A percentile compares a stretch with the other conserved stretches of the same genome.
Evolutionary conservation across 768 basidiomycete species (phyloP).

Genomic region (Leucocoprinus leucothites): DNA sequence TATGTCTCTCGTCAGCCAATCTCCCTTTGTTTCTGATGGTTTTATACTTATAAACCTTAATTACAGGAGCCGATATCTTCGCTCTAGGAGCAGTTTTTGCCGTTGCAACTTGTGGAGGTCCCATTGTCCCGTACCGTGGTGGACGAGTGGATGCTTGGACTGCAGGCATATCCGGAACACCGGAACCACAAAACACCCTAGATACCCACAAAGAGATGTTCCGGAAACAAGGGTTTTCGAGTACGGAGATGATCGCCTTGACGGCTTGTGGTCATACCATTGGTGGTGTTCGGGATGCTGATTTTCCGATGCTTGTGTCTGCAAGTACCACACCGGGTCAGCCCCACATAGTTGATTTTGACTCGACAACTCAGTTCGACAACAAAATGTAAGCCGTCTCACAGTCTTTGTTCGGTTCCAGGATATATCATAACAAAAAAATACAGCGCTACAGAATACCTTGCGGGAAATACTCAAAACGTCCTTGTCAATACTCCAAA

Average conservation of each 20-base stretch:
- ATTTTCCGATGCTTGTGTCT: slow-evolving; percentile 42
- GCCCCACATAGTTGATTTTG: slow-evolving; percentile 34
- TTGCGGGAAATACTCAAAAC: slow-evolving; percentile 31
- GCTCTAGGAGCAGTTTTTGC: slow-evolving; percentile 35
- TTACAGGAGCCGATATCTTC: slow-evolving; percentile 41
- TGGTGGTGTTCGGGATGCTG: slow-evolving; percentile 44
- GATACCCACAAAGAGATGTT: slow-evolving; percentile 37
- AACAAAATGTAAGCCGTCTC: slow-evolving; percentile 30
- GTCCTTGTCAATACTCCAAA: slow-evolving; percentile 31
- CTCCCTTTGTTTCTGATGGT: neutral
- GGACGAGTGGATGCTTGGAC: slow-evolving; percentile 39
- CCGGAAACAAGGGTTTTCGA: slow-evolving; percentile 39
- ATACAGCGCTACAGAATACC: slow-evolving; percentile 32
- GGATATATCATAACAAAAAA: neutral
- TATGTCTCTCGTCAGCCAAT: slow-evolving; percentile 38
- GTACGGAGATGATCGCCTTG: slow-evolving; percentile 47
- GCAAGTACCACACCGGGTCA: slow-evolving; percentile 21
- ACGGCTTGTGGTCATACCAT: slow-evolving; percentile 51
- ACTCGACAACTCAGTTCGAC: slow-evolving; percentile 40
- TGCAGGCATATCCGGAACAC: slow-evolving; percentile 37
- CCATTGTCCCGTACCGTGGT: slow-evolving; percentile 37
- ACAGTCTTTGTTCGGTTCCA: neutral
- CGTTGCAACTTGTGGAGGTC: slow-evolving; percentile 43
- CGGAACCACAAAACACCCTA: slow-evolving; percentile 39
- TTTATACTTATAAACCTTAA: neutral